phyloP scores from a whole-genome alignment of 2,329 filamentous ascomycete species.

The Talaromyces pinophilus region DNA sequence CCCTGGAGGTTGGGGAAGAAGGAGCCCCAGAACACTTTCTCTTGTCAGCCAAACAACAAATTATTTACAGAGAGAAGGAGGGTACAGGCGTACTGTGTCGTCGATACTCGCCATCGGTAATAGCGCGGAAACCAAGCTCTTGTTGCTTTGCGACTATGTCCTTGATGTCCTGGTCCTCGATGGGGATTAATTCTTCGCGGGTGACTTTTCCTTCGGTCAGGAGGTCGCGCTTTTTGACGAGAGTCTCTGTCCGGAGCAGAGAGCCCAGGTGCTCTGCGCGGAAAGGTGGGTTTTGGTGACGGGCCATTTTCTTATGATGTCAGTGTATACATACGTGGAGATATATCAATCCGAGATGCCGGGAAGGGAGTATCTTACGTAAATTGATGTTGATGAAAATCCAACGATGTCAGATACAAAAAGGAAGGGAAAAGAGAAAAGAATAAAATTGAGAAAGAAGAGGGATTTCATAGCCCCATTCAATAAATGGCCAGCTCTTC shows the following conservation, averaged over 20 bases:
- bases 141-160: constrained; percentile 67
- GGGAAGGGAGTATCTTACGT: background rate
- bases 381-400: background rate
- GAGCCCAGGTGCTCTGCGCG: constrained; percentile 73
- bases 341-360: background rate
- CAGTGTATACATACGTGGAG: background rate
- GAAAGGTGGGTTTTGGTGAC: constrained; percentile 59
- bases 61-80: too few species aligned
- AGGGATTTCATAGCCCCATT: background rate
- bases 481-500: background rate
- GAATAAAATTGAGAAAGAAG: background rate
- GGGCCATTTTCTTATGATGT: constrained; percentile 11
- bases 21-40: constrained; percentile 56
- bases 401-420: background rate
- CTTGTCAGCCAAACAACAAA: too few species aligned
- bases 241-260: constrained; percentile 64
- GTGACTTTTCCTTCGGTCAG: constrained; percentile 58
- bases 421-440: background rate
- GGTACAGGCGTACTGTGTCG: constrained; percentile 42
- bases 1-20: constrained; percentile 59
- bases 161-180: constrained; percentile 67
- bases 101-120: constrained; percentile 70
- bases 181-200: constrained; percentile 57
- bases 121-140: constrained; percentile 61
- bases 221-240: constrained; percentile 61